phyloP scores from a whole-genome alignment of 139 green algal genomes.

The Chlamydomonas sphaeroides region DNA sequence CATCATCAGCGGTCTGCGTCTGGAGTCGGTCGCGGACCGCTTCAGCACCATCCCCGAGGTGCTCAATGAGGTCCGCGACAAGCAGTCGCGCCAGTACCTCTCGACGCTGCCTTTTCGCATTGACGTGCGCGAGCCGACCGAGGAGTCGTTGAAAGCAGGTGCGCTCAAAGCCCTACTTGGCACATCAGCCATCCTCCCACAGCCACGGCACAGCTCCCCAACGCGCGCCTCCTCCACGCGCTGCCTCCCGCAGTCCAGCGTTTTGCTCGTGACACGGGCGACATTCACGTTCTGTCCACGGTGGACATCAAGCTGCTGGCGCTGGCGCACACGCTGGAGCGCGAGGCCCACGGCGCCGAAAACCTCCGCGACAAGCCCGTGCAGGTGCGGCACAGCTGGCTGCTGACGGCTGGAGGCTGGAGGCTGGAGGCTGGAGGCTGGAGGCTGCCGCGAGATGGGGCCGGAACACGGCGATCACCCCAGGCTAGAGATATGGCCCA shows the following conservation, averaged over 20 bases:
- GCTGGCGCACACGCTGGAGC: slow-evolving; percentile 83
- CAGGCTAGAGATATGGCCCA: no score
- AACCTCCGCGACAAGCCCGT: slow-evolving; percentile 71
- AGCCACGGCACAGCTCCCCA: no score
- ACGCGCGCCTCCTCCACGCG: no score
- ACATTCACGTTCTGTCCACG: slow-evolving; percentile 85
- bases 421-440: no score
- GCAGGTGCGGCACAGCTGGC: slow-evolving; percentile 45
- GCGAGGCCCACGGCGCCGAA: slow-evolving; percentile 62
- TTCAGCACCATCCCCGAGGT: slow-evolving; percentile 84
- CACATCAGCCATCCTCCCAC: no score
- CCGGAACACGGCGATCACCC: no score
- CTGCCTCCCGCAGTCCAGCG: slow-evolving; percentile 74
- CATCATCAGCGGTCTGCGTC: slow-evolving; percentile 78
- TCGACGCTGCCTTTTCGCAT: slow-evolving; percentile 70
- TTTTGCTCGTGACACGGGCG: slow-evolving; percentile 89
- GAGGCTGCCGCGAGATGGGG: no score
- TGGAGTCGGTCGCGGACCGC: slow-evolving; percentile 66
- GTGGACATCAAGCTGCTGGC: slow-evolving; percentile 88
- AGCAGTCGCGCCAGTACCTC: slow-evolving; percentile 72
- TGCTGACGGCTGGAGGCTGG: no score
- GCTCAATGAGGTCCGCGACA: slow-evolving; percentile 81
- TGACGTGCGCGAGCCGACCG: slow-evolving; percentile 69
- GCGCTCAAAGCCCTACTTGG: no score
- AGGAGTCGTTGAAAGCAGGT: slow-evolving; percentile 81